These are phyloP conservation scores for Penicillium corylophilum DNA, from an alignment of 2,329 filamentous ascomycete species.

Conservation along the genomic window DNA sequence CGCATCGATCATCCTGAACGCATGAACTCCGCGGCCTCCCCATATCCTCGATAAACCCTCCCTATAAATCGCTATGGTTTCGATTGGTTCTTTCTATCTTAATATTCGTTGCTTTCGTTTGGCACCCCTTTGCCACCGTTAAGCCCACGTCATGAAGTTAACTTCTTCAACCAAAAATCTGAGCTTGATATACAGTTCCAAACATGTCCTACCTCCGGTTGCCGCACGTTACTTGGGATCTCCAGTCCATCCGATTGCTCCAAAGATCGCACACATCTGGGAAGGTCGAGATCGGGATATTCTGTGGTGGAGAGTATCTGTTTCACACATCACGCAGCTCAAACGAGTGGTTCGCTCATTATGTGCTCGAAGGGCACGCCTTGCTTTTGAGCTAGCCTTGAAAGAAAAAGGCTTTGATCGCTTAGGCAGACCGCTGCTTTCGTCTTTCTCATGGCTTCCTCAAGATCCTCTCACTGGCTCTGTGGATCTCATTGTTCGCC, in stretches of 20 bases:
- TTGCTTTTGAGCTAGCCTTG: constrained; percentile 49
- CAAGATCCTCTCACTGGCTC: constrained; percentile 35
- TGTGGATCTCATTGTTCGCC: constrained; percentile 30
- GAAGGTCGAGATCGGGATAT: constrained; percentile 39
- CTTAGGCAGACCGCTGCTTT: constrained; percentile 20
- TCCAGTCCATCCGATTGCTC: constrained; percentile 35
- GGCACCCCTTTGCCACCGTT: not conserved
- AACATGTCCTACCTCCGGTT: constrained; percentile 26
- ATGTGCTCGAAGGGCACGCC: constrained; percentile 43
- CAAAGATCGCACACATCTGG: constrained; percentile 39
- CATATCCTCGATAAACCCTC: constrained; percentile 1
- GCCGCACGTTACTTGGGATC: constrained; percentile 31
- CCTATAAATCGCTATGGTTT: constrained; percentile 17
- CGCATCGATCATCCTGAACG: not conserved
- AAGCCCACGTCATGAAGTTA: constrained; percentile 19
- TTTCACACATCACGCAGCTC: constrained; percentile 25
- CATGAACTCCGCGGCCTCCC: not conserved
- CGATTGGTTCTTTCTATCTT: constrained; percentile 4
- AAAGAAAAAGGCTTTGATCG: constrained; percentile 46
- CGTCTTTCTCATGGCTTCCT: not conserved
- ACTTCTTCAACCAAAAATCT: constrained; percentile 20
- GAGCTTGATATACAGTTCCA: constrained; percentile 24
- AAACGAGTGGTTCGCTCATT: constrained; percentile 51
- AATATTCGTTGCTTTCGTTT: not conserved
- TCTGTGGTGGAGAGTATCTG: constrained; percentile 51